Base-by-base conservation (phyloP, 495 filamentous ascomycete species). In the Tetracladium setigerum region DNA sequence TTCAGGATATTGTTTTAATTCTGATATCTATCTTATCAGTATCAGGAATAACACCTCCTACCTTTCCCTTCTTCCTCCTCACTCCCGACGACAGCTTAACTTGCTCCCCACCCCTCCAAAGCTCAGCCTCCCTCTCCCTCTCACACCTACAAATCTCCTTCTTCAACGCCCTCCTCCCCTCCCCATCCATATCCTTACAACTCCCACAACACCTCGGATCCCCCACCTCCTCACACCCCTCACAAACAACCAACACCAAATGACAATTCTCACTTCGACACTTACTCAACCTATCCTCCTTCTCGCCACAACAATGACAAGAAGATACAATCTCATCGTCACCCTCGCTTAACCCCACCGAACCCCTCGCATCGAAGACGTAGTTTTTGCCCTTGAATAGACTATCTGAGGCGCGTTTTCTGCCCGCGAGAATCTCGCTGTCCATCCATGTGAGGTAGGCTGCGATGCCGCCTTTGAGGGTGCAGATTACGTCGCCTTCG, bases 401-500 rank as follows among this genome's bases (percentile, higher is more conserved):
- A 17, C 38, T 46, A 1, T 60, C 54, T 19, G 31, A 17, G 1
- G 50, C n/a, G 32, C 30, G 33, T 27, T 50, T 60, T 16, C 49
- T 48, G 19, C 54, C 54, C 12, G 17, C 11, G 5, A 33, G 30
- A 14, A 60, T 51, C 27, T 60, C 57, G 15, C 52, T 40, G 12
- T 57, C 50, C 47, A 60, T 52, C 57, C 57, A 60, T 10, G 49
- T 41, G 11, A 60, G 17, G 45, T 60, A 60, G 15, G 57, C 49
- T 8, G 50, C 30, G 24, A 60, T 60, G 5, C 57, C 57, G 24
- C 57, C 57, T 30, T 55, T 33, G 18, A 60, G 40, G 2, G 54
- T 60, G 32, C 37, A 53, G n/a, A 60, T 39, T 31, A 32, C 46
- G 30, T 49, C 48, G 6, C 45, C 46, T 12, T 39, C 17, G 15